Evolutionary conservation across 495 filamentous ascomycete genomes (phyloP).

Genomic region (Aspergillus haitiensis): DNA sequence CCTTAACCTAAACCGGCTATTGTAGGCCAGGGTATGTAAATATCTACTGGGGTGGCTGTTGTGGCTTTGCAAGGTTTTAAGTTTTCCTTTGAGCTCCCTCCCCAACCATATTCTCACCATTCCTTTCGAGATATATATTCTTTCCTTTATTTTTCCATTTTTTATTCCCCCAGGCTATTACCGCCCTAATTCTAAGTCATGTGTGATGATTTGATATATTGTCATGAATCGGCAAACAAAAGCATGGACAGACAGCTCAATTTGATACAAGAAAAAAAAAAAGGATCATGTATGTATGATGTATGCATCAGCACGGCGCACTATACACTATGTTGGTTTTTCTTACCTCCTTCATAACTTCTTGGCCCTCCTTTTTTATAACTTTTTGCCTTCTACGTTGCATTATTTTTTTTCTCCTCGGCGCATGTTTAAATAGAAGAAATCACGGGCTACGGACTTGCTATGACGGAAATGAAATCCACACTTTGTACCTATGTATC

Average conservation of each 20-base stretch:
- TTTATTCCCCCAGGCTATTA: background rate
- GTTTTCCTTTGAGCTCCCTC: constrained; percentile 12
- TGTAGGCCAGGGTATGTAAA: constrained; percentile 9
- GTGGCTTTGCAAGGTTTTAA: background rate
- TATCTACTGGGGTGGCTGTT: constrained; percentile 9
- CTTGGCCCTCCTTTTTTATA: background rate
- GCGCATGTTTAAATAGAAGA: too few relatives aligned
- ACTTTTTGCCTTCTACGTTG: background rate
- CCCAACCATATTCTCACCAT: constrained; percentile 9
- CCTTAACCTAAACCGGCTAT: constrained; percentile 7
- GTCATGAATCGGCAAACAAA: constrained; percentile 15
- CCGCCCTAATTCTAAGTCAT: constrained; percentile 14
- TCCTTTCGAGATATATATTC: constrained; percentile 10
- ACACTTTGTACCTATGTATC: constrained; percentile 13
- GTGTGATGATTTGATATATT: constrained; percentile 22
- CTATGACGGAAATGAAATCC: background rate
- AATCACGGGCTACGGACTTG: background rate
- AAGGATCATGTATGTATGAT: constrained; percentile 7
- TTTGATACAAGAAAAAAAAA: constrained; percentile 12
- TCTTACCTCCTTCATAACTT: constrained; percentile 1
- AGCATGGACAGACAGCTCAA: constrained; percentile 16
- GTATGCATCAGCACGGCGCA: constrained; percentile 25
- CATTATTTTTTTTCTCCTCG: too few relatives aligned
- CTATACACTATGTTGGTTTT: constrained; percentile 17
- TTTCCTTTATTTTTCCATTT: constrained; percentile 11